Conservation (phyloP, 108 stramenopile genomes). For the Phaeodactylum tricornutum region DNA sequence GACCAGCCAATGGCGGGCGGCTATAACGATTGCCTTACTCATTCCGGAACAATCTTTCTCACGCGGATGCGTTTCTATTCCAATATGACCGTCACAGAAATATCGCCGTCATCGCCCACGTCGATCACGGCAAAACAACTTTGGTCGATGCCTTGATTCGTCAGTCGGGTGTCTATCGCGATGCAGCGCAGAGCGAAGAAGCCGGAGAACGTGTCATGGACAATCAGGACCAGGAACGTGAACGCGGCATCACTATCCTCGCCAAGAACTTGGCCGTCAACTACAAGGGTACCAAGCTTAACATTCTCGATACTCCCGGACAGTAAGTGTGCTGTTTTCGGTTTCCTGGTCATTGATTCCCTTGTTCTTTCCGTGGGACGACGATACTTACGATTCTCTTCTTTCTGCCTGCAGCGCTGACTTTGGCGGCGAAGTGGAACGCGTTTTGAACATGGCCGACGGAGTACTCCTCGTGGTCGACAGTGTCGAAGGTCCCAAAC, state of each 20-base stretch:
- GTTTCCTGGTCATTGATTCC: background rate
- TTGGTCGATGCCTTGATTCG: slow-evolving; percentile 88
- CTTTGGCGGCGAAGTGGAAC: slow-evolving; percentile 99
- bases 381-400: background rate
- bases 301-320: slow-evolving; percentile 98
- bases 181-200: slow-evolving; percentile 80
- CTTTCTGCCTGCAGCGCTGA: slow-evolving; percentile 76
- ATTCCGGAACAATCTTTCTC: no score
- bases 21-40: no score
- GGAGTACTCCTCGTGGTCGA: slow-evolving; percentile 96
- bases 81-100: no score
- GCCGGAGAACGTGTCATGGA: slow-evolving; percentile 95
- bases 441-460: slow-evolving; percentile 96
- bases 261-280: slow-evolving; percentile 95
- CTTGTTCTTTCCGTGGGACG: background rate
- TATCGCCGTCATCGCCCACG: slow-evolving; percentile 85
- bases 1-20: no score
- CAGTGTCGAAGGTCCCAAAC: slow-evolving; percentile 97
- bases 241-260: slow-evolving; percentile 98
- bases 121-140: slow-evolving; percentile 98
- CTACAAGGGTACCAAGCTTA: slow-evolving; percentile 89
- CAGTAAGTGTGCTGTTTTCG: background rate
- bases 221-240: slow-evolving; percentile 93
- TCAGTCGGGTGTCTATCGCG: slow-evolving; percentile 91
- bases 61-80: no score